These are phyloP conservation scores for Glarea lozoyensis DNA, from an alignment of 495 filamentous ascomycete species.

Conservation along the genomic window DNA sequence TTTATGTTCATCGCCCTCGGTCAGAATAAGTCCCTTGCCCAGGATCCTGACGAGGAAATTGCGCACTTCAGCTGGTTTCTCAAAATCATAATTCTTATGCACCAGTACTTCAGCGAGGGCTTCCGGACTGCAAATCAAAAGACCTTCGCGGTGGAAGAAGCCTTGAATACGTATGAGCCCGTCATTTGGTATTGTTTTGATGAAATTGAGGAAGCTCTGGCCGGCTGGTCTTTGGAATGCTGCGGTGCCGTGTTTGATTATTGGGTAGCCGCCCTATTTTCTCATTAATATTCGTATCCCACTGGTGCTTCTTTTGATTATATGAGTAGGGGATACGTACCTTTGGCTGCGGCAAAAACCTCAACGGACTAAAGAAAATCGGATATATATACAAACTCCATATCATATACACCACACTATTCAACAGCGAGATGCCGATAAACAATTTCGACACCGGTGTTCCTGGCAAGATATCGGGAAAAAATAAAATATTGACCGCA, in stretches of 20 bases:
- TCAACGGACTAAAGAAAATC: slow-evolving; percentile 56
- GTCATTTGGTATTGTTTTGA: slow-evolving; percentile 22
- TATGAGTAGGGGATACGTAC: slow-evolving; percentile 17
- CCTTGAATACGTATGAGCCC: slow-evolving; percentile 23
- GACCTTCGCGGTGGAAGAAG: slow-evolving; percentile 18
- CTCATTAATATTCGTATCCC: not conserved
- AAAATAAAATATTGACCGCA: not conserved
- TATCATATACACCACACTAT: slow-evolving; percentile 21
- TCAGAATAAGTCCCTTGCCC: slow-evolving; percentile 68
- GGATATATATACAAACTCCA: slow-evolving; percentile 60
- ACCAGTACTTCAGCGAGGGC: slow-evolving; percentile 54
- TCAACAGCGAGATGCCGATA: slow-evolving; percentile 1
- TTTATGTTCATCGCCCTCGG: slow-evolving; percentile 81
- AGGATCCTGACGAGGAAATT: slow-evolving; percentile 51
- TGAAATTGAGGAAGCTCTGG: slow-evolving; percentile 11
- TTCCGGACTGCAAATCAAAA: slow-evolving; percentile 9
- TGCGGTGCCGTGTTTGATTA: not conserved
- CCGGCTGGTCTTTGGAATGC: not conserved
- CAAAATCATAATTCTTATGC: slow-evolving; percentile 69
- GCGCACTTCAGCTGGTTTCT: slow-evolving; percentile 56
- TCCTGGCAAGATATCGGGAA: slow-evolving; percentile 1
- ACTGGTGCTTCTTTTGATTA: not conserved
- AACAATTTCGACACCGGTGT: slow-evolving; percentile 6
- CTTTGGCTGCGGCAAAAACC: slow-evolving; percentile 48
- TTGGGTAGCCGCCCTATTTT: not conserved